phyloP scores from a whole-genome alignment of 257 asterid genomes.

The Cruciata laevipes region DNA sequence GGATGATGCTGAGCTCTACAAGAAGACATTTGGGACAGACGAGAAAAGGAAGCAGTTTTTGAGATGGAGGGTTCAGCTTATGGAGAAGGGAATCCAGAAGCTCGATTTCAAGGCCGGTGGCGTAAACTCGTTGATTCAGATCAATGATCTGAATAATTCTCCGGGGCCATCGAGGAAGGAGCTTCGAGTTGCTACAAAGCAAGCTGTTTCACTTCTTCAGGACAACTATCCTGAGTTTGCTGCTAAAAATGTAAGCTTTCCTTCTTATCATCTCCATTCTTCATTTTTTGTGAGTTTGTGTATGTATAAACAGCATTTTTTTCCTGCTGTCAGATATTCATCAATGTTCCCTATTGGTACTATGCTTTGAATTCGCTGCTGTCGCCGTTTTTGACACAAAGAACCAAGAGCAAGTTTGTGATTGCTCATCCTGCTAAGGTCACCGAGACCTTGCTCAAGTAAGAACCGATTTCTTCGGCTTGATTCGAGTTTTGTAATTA shows the following conservation, averaged over 20 bases:
- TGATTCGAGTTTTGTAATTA: background rate
- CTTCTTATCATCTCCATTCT: background rate
- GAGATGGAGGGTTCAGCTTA: slow-evolving; percentile 77
- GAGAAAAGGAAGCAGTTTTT: slow-evolving; percentile 57
- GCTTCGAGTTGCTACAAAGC: slow-evolving; percentile 51
- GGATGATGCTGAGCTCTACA: slow-evolving; percentile 41
- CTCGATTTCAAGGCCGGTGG: slow-evolving; percentile 60
- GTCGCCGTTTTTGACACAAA: slow-evolving; percentile 68
- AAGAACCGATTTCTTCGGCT: slow-evolving; percentile 15
- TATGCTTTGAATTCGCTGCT: slow-evolving; percentile 57
- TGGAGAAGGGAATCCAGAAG: slow-evolving; percentile 65
- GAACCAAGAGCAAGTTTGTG: slow-evolving; percentile 75
- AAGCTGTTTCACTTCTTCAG: slow-evolving; percentile 63
- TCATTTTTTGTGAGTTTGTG: background rate
- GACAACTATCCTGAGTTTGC: slow-evolving; percentile 83
- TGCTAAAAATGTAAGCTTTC: slow-evolving; percentile 57
- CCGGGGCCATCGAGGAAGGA: slow-evolving; percentile 62
- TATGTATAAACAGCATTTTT: background rate
- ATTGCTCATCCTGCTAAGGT: slow-evolving; percentile 69
- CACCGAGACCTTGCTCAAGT: slow-evolving; percentile 77
- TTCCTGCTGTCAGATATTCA: slow-evolving; percentile 42
- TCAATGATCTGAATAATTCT: slow-evolving; percentile 62
- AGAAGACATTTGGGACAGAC: slow-evolving; percentile 44
- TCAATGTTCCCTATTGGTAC: slow-evolving; percentile 82
- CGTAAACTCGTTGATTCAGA: slow-evolving; percentile 50